A percentile compares a stretch with the other conserved stretches of the same genome.
Evolutionary conservation across 2,329 filamentous ascomycete species (phyloP).

Genomic region (Neonectria punicea): DNA sequence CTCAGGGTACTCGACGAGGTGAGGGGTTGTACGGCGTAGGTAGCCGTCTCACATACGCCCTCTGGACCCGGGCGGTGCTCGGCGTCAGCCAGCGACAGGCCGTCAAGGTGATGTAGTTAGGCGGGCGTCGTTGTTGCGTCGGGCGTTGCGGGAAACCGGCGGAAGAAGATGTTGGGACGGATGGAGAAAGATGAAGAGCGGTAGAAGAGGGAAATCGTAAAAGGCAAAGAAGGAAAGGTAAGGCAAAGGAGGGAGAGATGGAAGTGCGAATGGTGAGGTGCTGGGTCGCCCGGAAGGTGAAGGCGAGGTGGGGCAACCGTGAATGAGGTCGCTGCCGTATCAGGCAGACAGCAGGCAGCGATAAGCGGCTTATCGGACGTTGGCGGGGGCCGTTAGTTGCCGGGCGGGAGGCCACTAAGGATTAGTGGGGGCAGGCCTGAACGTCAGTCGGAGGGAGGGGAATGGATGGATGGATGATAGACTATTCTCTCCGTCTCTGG

Average conservation of each 20-base stretch:
- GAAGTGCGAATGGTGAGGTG: slow-evolving; percentile 31
- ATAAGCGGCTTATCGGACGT: slow-evolving; percentile 45
- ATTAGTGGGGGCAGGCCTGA: slow-evolving; percentile 17
- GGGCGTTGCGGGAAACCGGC: not conserved
- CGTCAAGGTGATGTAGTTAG: slow-evolving; percentile 8
- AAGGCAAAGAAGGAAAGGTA: slow-evolving; percentile 12
- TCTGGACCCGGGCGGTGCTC: slow-evolving; percentile 20
- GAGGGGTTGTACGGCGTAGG: slow-evolving; percentile 30
- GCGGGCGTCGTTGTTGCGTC: not conserved
- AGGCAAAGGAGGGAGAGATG: slow-evolving; percentile 18
- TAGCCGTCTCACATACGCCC: slow-evolving; percentile 31
- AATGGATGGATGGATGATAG: not conserved
- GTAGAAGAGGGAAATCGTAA: slow-evolving; percentile 4
- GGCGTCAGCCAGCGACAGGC: slow-evolving; percentile 32
- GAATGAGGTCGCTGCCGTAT: slow-evolving; percentile 42
- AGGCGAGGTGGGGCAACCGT: slow-evolving; percentile 44
- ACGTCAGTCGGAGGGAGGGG: slow-evolving; percentile 9
- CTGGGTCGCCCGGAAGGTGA: slow-evolving; percentile 40
- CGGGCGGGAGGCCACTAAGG: slow-evolving; percentile 8
- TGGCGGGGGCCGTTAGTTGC: slow-evolving; percentile 30
- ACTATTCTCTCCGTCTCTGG: not conserved
- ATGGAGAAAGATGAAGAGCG: not conserved
- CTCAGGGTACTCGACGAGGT: slow-evolving; percentile 20
- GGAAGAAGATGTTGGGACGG: not conserved
- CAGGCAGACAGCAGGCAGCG: slow-evolving; percentile 47